Base-by-base conservation (phyloP, 805 yeast species). In the Sugiyamaella lignohabitans region DNA sequence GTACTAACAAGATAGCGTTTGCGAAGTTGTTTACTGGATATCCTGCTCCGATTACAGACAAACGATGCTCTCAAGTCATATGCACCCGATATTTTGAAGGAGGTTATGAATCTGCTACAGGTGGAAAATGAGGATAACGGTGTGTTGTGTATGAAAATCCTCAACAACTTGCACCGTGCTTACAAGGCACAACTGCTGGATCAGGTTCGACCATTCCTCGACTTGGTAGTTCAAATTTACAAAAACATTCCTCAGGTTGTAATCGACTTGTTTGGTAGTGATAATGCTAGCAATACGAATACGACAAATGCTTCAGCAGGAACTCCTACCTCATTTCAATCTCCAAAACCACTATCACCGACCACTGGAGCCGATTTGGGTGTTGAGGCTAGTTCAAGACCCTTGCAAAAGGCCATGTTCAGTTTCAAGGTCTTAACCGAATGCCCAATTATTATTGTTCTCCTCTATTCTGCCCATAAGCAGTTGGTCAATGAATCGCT, bases 111-210 rank as follows among this genome's bases (percentile, higher is more conserved):
- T 19, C 68, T 84, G 11, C 69, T 91, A 49, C 78, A 75, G 17
- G 71, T 68, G 14, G 99, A 94, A 59, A 93, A 93, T 62, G 99
- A 94, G 64, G 97, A 89, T 51, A 93, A 93, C 62, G 98, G 98
- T 43, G 87, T 88, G 1, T 71, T 87, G 43, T 84, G 95, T 63
- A 80, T 93, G 84, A 88, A 87, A 61, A 82, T 87, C 46, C 73
- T 89, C 42, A 87, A 97, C 16, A 77, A 84, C 24, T 68, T 91
- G 41, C 96, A 89, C 68, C 84, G 93, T 62, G 78, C 89, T 1
- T 91, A 84, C 68, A 91, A 87, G 67, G 60, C 73, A 11, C 69
- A 72, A 20, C 67, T 89, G 44, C 70, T 74, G 16, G 88, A 79
- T 16, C 80, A 82, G 54, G 95, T 91, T 2, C 82, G 77, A 51